Base-by-base conservation (phyloP, 305 asterid species). In the Fraxinus nigra region DNA sequence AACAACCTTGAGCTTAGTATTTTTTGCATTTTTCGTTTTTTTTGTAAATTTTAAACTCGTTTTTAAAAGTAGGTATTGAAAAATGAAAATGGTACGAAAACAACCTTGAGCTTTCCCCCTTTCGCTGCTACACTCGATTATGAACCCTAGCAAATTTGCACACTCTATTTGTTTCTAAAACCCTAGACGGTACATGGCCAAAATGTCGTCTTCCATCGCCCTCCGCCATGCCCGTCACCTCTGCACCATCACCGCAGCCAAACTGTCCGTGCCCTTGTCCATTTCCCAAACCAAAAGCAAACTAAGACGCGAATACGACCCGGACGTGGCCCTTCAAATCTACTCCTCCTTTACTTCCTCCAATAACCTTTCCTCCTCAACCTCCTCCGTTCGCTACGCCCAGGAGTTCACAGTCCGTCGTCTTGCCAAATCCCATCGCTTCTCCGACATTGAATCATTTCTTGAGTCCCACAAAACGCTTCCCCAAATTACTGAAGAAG, bases 401-500 rank as follows among this genome's bases (percentile, higher is more conserved):
- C 98, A 93, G 83, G 95, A 90, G 28, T 81, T 84, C 82, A 69
- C 97, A 79, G 93, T 93, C 72, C 92, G 91, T 73, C 95, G 96
- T 78, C 98, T 95, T 80, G 93, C 90, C 78, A 90, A 87, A 75
- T 86, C 92, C 70, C 90, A 82, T 35, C 94, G 97, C 75, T 92
- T 91, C 84, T 82, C 92, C 46, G 97, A 95, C 82, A 89, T 95
- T 79, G 89, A 86, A 83, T 40, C 73, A 33, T 87, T 93, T 75
- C 93, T 95, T 76, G 98, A 95, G 10, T 89, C 97, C 28, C 97
- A 90, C 87, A 93, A 92, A 86, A 87, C 87, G 35, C 85, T 79
- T 35, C 89, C 94, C 72, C 89, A 90, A 75, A 89, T 95, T 81
- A 88, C 88, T 32, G 78, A 92, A 0, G 99, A 95, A 78, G 88